These are phyloP conservation scores for Leccinum sublutescens DNA, from an alignment of 768 basidiomycete species.

Conservation along the genomic window DNA sequence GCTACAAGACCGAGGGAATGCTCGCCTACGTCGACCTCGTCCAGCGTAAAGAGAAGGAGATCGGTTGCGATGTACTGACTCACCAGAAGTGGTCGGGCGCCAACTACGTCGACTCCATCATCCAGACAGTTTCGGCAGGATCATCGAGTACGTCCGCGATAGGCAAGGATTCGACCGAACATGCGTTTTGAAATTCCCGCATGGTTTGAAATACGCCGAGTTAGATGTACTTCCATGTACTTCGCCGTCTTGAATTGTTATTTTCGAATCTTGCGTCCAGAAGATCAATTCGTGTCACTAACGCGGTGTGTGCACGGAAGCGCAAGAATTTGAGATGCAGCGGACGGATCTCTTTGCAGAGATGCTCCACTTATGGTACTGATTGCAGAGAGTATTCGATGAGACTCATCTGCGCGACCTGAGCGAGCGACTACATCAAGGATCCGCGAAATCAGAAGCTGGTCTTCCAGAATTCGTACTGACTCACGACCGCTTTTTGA, in stretches of 20 bases:
- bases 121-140: conserved; percentile 81
- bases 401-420: not conserved
- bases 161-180: conserved; percentile 89
- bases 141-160: conserved; percentile 83
- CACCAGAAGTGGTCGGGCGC: conserved; percentile 98
- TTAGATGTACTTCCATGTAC: conserved; percentile 1
- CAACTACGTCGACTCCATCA: conserved; percentile 84
- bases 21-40: conserved; percentile 88
- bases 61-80: conserved; percentile 86
- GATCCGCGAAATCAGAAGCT: conserved; percentile 3
- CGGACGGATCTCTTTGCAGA: conserved; percentile 11
- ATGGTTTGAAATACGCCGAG: conserved; percentile 1
- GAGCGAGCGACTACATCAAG: conserved; percentile 1
- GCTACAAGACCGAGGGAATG: conserved; percentile 88
- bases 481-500: not conserved
- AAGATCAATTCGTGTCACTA: conserved; percentile 7
- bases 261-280: not conserved
- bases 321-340: conserved; percentile 3
- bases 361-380: conserved; percentile 5
- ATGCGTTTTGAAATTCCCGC: conserved; percentile 55
- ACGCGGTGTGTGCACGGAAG: not conserved
- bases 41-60: conserved; percentile 84
- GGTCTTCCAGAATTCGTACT: not conserved
- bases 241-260: conserved; percentile 1
- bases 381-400: not conserved